Percentiles rank a stretch among this genome's conserved stretches.
Conservation (phyloP, 257 asterid species). For the Voacanga thouarsii region DNA sequence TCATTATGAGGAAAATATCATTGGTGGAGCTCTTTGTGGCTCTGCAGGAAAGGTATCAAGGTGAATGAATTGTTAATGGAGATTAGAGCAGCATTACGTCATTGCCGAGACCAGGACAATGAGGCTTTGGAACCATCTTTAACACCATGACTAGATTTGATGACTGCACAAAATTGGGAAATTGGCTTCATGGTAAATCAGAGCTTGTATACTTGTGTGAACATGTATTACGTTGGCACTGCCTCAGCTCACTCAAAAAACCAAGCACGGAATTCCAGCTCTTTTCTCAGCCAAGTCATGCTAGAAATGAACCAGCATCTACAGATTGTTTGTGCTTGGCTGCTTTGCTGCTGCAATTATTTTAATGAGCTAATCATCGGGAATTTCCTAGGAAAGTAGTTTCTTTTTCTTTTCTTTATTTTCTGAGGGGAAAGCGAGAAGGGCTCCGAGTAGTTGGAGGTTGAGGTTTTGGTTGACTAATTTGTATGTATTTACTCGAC, state of each 20-base stretch:
- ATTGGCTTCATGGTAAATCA: background rate
- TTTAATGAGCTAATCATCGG: background rate
- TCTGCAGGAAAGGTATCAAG: constrained; percentile 57
- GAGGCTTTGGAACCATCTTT: background rate
- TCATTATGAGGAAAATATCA: background rate
- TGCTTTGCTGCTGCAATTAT: background rate
- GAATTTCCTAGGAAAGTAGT: background rate
- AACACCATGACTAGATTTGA: background rate
- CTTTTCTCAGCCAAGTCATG: background rate
- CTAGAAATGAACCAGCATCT: background rate
- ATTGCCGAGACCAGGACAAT: constrained; percentile 33
- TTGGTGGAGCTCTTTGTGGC: constrained; percentile 4
- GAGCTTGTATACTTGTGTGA: background rate
- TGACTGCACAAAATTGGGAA: background rate
- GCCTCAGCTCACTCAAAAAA: background rate
- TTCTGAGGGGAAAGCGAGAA: background rate
- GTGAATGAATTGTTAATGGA: constrained; percentile 61
- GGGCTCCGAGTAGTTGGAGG: background rate
- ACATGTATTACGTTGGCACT: background rate
- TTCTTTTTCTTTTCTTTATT: background rate
- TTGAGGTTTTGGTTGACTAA: background rate
- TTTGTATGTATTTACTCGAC: background rate
- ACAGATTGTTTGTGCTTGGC: background rate
- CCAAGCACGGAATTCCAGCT: background rate
- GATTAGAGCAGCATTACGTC: constrained; percentile 62